Evolutionary conservation across 129 eudicot species (phyloP), one percentile per base, ranked within the genome.

Genomic region (Tagetes patula): DNA sequence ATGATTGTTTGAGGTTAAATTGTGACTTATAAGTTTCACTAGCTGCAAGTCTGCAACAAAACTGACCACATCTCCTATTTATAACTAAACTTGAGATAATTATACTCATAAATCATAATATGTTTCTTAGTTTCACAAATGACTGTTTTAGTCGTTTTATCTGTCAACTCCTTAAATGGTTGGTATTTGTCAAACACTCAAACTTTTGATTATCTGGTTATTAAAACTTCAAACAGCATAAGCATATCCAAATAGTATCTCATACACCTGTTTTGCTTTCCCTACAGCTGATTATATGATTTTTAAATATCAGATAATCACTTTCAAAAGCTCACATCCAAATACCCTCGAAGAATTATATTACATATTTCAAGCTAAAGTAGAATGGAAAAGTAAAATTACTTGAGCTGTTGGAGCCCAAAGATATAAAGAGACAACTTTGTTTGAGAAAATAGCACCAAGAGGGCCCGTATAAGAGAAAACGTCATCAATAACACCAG

Each of bases 351-450:
- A 2, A 0, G 10, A 70, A 20, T 20, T 38, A 53, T 70, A 36
- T n/a, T 33, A 46, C 71, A 14, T 77, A 38, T 60, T 59, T 69
- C 6, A 77, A 5, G 63, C 0, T 5, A 73, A 73, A 37, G 53
- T 41, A 34, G 2, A 42, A 36, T 69, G 31, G 46, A 56, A 47
- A 68, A 33, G 8, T 50, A 55, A 59, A 47, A 56, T 52, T 82
- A 90, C 99, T 69, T 88, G 97, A 75, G 99, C 97, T 34, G 97
- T 94, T 60, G 97, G 99, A 77, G 96, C 96, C 99, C 97, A 94
- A 53, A 94, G 89, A 80, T 90, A 70, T 14, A 94, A 86, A 37
- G 88, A 75, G 77, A 90, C 72, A 67, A 80, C 73, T n/a, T 94
- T 84, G 27, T 78, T 70, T 56, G 87, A 82, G 71, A 90, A 90